Base-by-base conservation (phyloP, 1,139 yeast species). In the Blastobotrys proliferans region DNA sequence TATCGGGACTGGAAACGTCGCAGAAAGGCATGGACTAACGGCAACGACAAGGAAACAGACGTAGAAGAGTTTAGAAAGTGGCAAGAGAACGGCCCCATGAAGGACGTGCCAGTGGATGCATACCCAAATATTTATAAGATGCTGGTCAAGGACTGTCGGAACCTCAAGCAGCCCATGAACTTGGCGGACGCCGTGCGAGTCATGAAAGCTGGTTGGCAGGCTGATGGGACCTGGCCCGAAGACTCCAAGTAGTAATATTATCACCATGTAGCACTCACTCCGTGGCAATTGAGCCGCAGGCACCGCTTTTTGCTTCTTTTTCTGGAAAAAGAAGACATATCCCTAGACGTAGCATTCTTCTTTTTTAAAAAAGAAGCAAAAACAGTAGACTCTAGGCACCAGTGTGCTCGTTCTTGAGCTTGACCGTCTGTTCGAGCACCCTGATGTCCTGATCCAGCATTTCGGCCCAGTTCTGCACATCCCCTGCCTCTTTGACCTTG, bases 161-260 rank as follows among this genome's bases (percentile, higher is more conserved):
- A 68, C n/a, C 68, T 79, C 48, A 74, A 70, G 52, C 69, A 69
- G 51, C 70, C 73, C 18, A 58, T 79, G 45, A 78, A 77, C 53
- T 69, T 79, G 45, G 61, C 62, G 33, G 83, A 77, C 52, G 71
- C 77, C 47, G 61, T 77, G 43, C 64, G 67, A 38, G 64, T 79
- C 34, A 69, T 79, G 45, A 75, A 77, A 55, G 74, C 76, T 16
- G 85, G 85, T n/a, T 79, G 85, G 85, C 66, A 71, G 6, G 62
- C 62, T 27, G 64, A 63, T 35, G 72, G 70, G 6, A 60, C 66
- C 16, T 68, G 72, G 72, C 68, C 67, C 6, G 36, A 18, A 20
- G 14, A 28, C 9, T 13, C 3, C 29, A 6, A 14, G 8, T 13
- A 17, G 25, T 20, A 32, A n/a, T 29, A n/a, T n/a, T 16, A 29